These are phyloP conservation scores for Pichia sp. DNA, from an alignment of 1,139 yeast species.

Conservation along the genomic window DNA sequence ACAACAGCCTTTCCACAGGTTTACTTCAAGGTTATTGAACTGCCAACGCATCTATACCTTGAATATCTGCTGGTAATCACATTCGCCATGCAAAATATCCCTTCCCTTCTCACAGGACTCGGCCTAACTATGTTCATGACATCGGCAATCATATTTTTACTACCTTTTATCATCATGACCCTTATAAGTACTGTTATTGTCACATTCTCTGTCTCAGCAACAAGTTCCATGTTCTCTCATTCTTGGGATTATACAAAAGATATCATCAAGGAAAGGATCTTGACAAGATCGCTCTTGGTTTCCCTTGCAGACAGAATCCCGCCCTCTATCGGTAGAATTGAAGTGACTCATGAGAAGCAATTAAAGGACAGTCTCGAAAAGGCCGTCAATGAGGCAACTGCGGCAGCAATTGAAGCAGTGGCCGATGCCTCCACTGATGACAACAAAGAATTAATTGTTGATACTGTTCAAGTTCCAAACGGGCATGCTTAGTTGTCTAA, in stretches of 20 bases:
- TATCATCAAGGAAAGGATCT: constrained; percentile 4
- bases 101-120: not conserved
- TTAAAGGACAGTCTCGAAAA: too few species aligned
- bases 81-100: constrained; percentile 2
- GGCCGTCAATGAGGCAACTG: too few species aligned
- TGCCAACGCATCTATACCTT: constrained; percentile 1
- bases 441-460: too few species aligned
- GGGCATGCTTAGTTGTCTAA: too few species aligned
- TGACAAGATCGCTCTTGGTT: constrained; percentile 15
- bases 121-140: too few species aligned
- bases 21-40: constrained; percentile 3
- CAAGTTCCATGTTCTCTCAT: not conserved
- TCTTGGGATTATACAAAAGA: not conserved
- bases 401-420: too few species aligned
- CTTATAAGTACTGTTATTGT: constrained; percentile 3
- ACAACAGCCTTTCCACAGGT: constrained; percentile 2
- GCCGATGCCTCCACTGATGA: too few species aligned
- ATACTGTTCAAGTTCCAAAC: too few species aligned
- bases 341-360: constrained; percentile 12
- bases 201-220: constrained; percentile 1
- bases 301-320: constrained; percentile 25
- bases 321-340: constrained; percentile 26
- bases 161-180: constrained; percentile 5
- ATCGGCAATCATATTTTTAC: constrained; percentile 1
- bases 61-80: too few species aligned